A percentile compares a stretch with the other conserved stretches of the same genome.
Conservation (phyloP, 768 basidiomycete genomes). For the Boletales sp. region DNA sequence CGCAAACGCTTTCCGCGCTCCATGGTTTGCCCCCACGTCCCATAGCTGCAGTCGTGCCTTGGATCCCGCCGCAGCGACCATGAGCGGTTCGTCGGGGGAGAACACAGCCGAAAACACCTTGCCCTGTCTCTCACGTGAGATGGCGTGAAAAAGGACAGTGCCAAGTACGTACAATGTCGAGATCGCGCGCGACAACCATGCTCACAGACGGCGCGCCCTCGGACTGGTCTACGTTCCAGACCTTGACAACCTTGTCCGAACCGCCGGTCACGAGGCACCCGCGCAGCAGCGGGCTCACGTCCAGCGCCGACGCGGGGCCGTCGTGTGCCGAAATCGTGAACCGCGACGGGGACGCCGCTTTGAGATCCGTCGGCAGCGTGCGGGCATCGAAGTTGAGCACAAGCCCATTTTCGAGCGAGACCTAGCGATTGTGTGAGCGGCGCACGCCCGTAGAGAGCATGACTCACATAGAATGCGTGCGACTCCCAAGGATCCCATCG, state of each 20-base stretch:
- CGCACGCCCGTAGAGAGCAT: not conserved
- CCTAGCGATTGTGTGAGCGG: constrained; percentile 43
- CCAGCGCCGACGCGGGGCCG: constrained; percentile 82
- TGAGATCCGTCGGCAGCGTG: constrained; percentile 68
- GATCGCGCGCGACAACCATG: constrained; percentile 81
- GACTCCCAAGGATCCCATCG: constrained; percentile 96
- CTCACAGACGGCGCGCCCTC: constrained; percentile 68
- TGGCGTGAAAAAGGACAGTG: not conserved
- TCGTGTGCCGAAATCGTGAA: constrained; percentile 95
- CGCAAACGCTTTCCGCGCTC: constrained; percentile 80
- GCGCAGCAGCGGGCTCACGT: constrained; percentile 84
- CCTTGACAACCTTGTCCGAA: constrained; percentile 90
- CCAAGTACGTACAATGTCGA: constrained; percentile 71
- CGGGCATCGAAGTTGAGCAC: constrained; percentile 92
- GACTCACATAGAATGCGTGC: constrained; percentile 78
- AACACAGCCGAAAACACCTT: constrained; percentile 91
- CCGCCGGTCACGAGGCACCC: constrained; percentile 95
- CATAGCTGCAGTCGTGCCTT: constrained; percentile 93
- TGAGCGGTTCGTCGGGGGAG: constrained; percentile 94
- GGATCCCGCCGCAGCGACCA: constrained; percentile 90
- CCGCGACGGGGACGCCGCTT: constrained; percentile 59
- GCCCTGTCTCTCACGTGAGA: constrained; percentile 51
- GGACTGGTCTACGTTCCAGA: constrained; percentile 87
- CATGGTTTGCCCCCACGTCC: constrained; percentile 85
- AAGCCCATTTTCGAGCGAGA: constrained; percentile 91